Percentiles rank a stretch among this genome's conserved stretches.
Evolutionary conservation across 2,329 filamentous ascomycete genomes (phyloP).

Genomic region (Ascocoryne sarcoides): DNA sequence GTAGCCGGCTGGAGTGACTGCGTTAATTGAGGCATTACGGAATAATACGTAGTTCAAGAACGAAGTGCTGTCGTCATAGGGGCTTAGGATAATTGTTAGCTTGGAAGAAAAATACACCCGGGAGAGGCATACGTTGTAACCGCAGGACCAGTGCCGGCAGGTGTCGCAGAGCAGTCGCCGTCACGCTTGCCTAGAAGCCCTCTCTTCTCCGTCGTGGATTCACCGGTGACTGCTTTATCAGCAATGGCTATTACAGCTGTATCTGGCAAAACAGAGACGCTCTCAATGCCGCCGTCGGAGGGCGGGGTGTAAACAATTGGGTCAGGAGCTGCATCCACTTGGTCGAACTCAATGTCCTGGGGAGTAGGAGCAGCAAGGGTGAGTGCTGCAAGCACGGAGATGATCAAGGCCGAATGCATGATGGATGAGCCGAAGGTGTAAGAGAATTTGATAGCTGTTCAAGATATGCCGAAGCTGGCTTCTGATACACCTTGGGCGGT

Average conservation of each 20-base stretch:
- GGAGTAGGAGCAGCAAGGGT: constrained; percentile 22
- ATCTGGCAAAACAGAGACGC: constrained; percentile 24
- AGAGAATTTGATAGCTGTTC: not conserved
- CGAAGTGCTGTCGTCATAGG: constrained; percentile 8
- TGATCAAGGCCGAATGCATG: constrained; percentile 16
- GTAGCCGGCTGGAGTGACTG: constrained; percentile 29
- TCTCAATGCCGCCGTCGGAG: constrained; percentile 22
- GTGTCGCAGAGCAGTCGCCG: constrained; percentile 8
- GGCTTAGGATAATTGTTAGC: constrained; percentile 10
- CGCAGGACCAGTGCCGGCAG: constrained; percentile 11
- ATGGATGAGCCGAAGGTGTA: not conserved
- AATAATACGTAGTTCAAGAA: constrained; percentile 20
- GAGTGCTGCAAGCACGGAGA: constrained; percentile 17
- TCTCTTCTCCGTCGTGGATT: constrained; percentile 3
- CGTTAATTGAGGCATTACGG: constrained; percentile 9
- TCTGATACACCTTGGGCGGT: too few species aligned
- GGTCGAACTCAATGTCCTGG: constrained; percentile 30
- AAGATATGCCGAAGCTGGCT: too few species aligned
- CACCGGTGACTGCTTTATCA: constrained; percentile 8
- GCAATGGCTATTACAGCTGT: constrained; percentile 5
- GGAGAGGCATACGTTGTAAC: constrained; percentile 8
- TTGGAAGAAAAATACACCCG: not conserved
- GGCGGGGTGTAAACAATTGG: constrained; percentile 25
- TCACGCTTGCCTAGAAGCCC: constrained; percentile 6
- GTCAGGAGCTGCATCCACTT: constrained; percentile 28